These are phyloP conservation scores for Hypocreales sp. DNA, from an alignment of 2,329 filamentous ascomycete species.

Conservation along the genomic window DNA sequence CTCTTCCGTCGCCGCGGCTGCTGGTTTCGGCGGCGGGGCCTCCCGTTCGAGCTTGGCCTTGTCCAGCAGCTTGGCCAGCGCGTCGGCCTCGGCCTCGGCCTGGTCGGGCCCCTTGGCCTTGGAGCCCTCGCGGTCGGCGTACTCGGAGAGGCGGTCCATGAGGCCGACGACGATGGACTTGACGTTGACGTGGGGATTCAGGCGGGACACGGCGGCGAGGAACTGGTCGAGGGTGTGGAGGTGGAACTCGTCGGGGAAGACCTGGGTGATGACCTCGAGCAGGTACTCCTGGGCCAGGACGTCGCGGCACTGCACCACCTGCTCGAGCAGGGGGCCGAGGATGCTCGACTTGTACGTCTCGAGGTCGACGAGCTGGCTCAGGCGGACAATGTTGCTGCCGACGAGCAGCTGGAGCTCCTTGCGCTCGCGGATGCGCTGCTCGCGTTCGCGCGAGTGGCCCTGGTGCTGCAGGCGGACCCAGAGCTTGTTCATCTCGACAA, in stretches of 20 bases:
- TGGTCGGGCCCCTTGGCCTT: slow-evolving; percentile 54
- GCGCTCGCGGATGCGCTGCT: slow-evolving; percentile 83
- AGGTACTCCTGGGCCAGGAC: slow-evolving; percentile 95
- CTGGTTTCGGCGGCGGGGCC: slow-evolving; percentile 2
- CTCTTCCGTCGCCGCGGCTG: slow-evolving; percentile 12
- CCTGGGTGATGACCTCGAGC: slow-evolving; percentile 94
- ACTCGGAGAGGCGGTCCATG: slow-evolving; percentile 91
- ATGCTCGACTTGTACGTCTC: slow-evolving; percentile 89
- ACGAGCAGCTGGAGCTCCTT: slow-evolving; percentile 92
- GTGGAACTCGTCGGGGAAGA: slow-evolving; percentile 97
- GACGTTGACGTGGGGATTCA: slow-evolving; percentile 94
- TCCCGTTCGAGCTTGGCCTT: slow-evolving; percentile 58
- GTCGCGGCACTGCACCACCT: slow-evolving; percentile 95
- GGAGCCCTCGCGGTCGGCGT: slow-evolving; percentile 78
- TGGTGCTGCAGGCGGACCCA: slow-evolving; percentile 98
- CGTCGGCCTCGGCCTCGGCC: slow-evolving; percentile 70
- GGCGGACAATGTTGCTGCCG: slow-evolving; percentile 85
- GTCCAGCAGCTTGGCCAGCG: slow-evolving; percentile 62
- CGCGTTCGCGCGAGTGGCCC: slow-evolving; percentile 86
- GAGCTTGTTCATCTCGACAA: slow-evolving; percentile 99
- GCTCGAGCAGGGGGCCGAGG: slow-evolving; percentile 75
- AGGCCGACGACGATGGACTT: slow-evolving; percentile 96
- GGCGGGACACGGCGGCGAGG: slow-evolving; percentile 75
- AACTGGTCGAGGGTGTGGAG: slow-evolving; percentile 93
- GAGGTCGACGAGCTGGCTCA: slow-evolving; percentile 91